These are phyloP conservation scores for Mycosarcoma maydis DNA, from an alignment of 1,284 basidiomycete species.

Conservation along the genomic window DNA sequence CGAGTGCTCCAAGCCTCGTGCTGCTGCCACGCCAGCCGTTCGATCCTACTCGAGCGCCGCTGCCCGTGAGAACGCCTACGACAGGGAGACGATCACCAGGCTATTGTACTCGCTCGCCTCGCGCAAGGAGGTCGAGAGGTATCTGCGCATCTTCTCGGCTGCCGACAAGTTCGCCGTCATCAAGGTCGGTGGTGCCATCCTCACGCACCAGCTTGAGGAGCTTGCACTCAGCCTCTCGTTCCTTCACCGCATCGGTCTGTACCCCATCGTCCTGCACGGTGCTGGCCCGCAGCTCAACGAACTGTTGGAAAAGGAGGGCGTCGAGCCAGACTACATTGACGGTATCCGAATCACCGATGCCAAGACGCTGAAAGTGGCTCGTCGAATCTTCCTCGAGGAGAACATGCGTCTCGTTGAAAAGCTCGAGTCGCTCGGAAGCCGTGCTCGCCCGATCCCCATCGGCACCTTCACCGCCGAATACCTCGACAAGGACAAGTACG, in stretches of 20 bases:
- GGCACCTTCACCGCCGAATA: slow-evolving; percentile 65
- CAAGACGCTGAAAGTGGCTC: slow-evolving; percentile 65
- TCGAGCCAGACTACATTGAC: slow-evolving; percentile 66
- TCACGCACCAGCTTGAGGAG: slow-evolving; percentile 66
- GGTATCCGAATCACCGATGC: slow-evolving; percentile 67
- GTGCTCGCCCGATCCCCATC: slow-evolving; percentile 65
- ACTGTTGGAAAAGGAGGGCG: slow-evolving; percentile 65
- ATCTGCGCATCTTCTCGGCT: slow-evolving; percentile 66
- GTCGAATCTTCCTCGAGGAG: slow-evolving; percentile 66
- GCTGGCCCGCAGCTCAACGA: slow-evolving; percentile 67
- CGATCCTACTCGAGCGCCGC: slow-evolving; percentile 46
- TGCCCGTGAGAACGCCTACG: slow-evolving; percentile 52
- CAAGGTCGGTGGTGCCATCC: slow-evolving; percentile 66
- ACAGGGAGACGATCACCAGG: slow-evolving; percentile 65
- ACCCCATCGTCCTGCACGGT: slow-evolving; percentile 66
- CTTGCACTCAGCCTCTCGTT: slow-evolving; percentile 65
- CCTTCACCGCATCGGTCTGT: slow-evolving; percentile 66
- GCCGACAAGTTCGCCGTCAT: slow-evolving; percentile 67
- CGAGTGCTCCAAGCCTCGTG: slow-evolving; percentile 29
- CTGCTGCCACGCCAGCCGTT: slow-evolving; percentile 15
- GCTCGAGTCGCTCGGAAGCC: slow-evolving; percentile 65
- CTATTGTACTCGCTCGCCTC: slow-evolving; percentile 67
- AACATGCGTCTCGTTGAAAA: slow-evolving; percentile 65
- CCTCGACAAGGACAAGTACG: slow-evolving; percentile 67
- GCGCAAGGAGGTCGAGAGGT: slow-evolving; percentile 66